Evolutionary conservation across 1,139 yeast species (phyloP).

Genomic region (Saccharomyces hybrid): DNA sequence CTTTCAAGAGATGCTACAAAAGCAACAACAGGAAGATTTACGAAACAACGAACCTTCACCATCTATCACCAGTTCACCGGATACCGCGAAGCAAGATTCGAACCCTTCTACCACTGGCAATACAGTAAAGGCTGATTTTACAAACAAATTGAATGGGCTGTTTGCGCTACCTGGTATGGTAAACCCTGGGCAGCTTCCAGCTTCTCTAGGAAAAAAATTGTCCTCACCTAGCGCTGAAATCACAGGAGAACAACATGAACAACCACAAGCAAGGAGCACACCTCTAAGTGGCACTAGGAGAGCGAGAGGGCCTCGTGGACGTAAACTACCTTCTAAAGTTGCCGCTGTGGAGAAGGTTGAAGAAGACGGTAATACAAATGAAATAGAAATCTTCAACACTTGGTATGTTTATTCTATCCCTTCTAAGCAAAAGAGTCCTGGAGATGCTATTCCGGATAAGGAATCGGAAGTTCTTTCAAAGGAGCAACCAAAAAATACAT

Average conservation of each 20-base stretch:
- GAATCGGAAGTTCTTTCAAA: too few species aligned
- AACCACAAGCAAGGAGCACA: slow-evolving; percentile 8
- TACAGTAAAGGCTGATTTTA: slow-evolving; percentile 37
- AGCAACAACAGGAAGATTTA: slow-evolving; percentile 33
- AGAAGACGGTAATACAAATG: slow-evolving; percentile 29
- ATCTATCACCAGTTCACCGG: slow-evolving; percentile 18
- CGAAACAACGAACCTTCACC: slow-evolving; percentile 1
- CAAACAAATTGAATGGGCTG: slow-evolving; percentile 50
- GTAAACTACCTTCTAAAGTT: slow-evolving; percentile 56
- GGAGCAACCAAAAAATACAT: not conserved
- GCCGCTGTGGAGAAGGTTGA: slow-evolving; percentile 43
- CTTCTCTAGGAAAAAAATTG: slow-evolving; percentile 19
- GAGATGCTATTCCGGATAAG: not conserved
- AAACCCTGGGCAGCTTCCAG: slow-evolving; percentile 31
- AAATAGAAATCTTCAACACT: slow-evolving; percentile 5
- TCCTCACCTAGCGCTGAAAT: slow-evolving; percentile 7
- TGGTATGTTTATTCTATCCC: slow-evolving; percentile 17
- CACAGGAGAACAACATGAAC: slow-evolving; percentile 13
- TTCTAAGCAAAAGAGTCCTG: not conserved
- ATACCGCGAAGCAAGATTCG: slow-evolving; percentile 8
- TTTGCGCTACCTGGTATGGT: slow-evolving; percentile 65
- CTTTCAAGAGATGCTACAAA: slow-evolving; percentile 61
- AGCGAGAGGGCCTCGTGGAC: slow-evolving; percentile 71
- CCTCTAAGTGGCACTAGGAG: slow-evolving; percentile 33
- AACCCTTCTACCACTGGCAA: not conserved